Evolutionary conservation across 1,284 basidiomycete species (phyloP), one percentile per base, ranked within the genome.

Genomic region (Malassezia slooffiae): DNA sequence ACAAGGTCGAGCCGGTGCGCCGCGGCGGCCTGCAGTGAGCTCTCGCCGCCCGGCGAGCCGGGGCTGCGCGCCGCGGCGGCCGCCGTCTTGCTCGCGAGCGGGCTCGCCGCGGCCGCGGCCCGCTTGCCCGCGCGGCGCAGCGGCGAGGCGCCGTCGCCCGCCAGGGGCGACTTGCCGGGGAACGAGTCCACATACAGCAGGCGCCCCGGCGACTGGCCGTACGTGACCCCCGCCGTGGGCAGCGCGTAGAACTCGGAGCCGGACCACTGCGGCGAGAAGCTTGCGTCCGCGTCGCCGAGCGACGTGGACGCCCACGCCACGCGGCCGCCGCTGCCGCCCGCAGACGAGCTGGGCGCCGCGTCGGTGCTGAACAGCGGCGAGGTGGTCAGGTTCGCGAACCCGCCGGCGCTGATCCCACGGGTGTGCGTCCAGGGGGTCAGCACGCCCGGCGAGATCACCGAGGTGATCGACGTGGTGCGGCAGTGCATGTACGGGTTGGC

Each of bases 361-460:
- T 34, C 38, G 32, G 15, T 47, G 39, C 5, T 23, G 11, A 41
- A 24, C 19, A 35, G 35, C 3, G 45, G 45, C 12, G 45, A 47
- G 45, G 39, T 47, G 8, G 39, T 26, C 17, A 47, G 13, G 17
- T 41, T 32, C 3, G 45, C 21, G 16, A 47, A 35, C 10, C 46
- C 40, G 4, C 40, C 41, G 22, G 41, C 43, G 17, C 24, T 34
- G 30, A 48, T 42, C 12, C 43, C 30, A 2, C 46, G 46, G 11
- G 38, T 41, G 24, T 48, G 41, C 22, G 46, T 43, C 46, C 46
- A 48, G 3, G 46, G 46, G 16, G 46, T 48, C 19, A 48, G 40
- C 22, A 43, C 12, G 24, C 41, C 35, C 10, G 46, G 46, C 20
- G 46, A 48, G 19, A 48, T 41, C 10, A 42, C 29, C 8, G 41